These are phyloP conservation scores for Zymoseptoria ardabiliae DNA, from an alignment of 2,329 filamentous ascomycete species.

Conservation along the genomic window DNA sequence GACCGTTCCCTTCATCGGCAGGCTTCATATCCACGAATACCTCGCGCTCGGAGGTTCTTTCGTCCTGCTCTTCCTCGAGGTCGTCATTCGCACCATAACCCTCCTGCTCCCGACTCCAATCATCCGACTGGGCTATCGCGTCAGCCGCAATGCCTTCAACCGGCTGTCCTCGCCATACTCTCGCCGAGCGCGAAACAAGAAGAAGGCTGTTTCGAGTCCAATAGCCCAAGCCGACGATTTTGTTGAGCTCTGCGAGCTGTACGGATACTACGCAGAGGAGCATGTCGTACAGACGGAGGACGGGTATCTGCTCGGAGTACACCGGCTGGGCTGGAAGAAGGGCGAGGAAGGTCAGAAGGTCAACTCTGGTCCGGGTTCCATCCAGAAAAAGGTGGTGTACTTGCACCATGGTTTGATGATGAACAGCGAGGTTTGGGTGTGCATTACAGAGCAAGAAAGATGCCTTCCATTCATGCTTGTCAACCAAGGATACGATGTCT, in stretches of 20 bases:
- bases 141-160: slow-evolving; percentile 78
- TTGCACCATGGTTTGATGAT: slow-evolving; percentile 93
- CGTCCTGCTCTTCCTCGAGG: slow-evolving; percentile 72
- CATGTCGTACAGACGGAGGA: slow-evolving; percentile 92
- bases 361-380: slow-evolving; percentile 60
- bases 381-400: slow-evolving; percentile 82
- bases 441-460: slow-evolving; percentile 75
- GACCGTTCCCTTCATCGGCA: slow-evolving; percentile 56
- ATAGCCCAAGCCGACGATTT: slow-evolving; percentile 87
- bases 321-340: slow-evolving; percentile 74
- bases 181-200: slow-evolving; percentile 59
- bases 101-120: slow-evolving; percentile 77
- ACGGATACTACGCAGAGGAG: slow-evolving; percentile 89
- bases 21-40: slow-evolving; percentile 65
- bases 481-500: slow-evolving; percentile 90
- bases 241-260: slow-evolving; percentile 83
- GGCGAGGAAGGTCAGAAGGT: slow-evolving; percentile 74
- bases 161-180: slow-evolving; percentile 62
- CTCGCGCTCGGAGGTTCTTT: slow-evolving; percentile 79
- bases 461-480: slow-evolving; percentile 84
- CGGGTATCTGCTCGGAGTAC: slow-evolving; percentile 84
- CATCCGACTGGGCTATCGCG: slow-evolving; percentile 72
- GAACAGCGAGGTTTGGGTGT: slow-evolving; percentile 99
- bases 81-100: slow-evolving; percentile 75
- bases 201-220: slow-evolving; percentile 47